phyloP scores from a whole-genome alignment of 2,329 filamentous ascomycete genomes.

The Scleromitrula shiraiana region DNA sequence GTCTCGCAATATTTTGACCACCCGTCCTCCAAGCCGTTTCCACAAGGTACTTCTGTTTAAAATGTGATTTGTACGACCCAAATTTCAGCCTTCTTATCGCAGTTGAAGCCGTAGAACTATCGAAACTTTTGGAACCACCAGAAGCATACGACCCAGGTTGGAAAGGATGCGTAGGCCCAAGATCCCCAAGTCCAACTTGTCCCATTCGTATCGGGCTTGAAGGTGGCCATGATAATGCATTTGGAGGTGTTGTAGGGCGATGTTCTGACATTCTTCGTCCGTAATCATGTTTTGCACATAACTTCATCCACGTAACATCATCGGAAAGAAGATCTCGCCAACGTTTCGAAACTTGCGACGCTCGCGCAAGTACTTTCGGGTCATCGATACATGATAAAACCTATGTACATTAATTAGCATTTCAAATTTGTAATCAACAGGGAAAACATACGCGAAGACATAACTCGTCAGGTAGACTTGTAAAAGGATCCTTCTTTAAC shows the following conservation, averaged over 20 bases:
- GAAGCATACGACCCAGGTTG: conserved; percentile 30
- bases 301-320: conserved; percentile 96
- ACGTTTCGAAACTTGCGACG: conserved; percentile 89
- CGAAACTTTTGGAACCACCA: conserved; percentile 42
- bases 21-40: conserved; percentile 95
- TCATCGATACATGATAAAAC: conserved; percentile 97
- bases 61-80: conserved; percentile 88
- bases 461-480: conserved; percentile 82
- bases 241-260: conserved; percentile 18
- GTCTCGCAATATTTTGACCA: conserved; percentile 71
- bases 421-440: not conserved
- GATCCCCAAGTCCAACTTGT: conserved; percentile 5
- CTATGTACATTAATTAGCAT: conserved; percentile 37
- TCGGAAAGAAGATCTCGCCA: conserved; percentile 93
- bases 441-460: conserved; percentile 66
- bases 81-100: conserved; percentile 50
- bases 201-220: conserved; percentile 23
- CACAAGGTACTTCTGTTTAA: conserved; percentile 95
- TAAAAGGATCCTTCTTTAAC: conserved; percentile 94
- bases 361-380: conserved; percentile 83
- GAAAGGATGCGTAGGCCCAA: conserved; percentile 33
- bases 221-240: conserved; percentile 21
- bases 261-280: conserved; percentile 44
- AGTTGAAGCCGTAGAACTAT: conserved; percentile 38
- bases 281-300: conserved; percentile 95